Percentiles rank a stretch among this genome's conserved stretches.
Evolutionary conservation across 2,329 filamentous ascomycete genomes (phyloP).

Genomic region (Fusarium hainanense): DNA sequence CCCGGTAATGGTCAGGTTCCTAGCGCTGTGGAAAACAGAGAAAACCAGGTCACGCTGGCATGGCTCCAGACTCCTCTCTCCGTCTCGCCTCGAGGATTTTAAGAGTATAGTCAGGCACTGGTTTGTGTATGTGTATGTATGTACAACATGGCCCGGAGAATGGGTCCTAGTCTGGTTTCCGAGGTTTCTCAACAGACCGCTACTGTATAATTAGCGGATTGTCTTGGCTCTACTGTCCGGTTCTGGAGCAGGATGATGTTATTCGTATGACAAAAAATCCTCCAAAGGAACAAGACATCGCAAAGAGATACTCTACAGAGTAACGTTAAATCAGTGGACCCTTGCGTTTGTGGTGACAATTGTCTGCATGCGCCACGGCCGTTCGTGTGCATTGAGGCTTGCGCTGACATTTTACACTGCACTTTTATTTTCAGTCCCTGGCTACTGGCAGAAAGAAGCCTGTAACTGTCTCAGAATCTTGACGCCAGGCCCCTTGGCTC

Average conservation of each 20-base stretch:
- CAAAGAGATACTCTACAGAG: slow-evolving; percentile 12
- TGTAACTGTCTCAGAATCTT: slow-evolving; percentile 23
- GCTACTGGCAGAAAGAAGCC: not conserved
- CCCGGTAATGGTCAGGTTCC: slow-evolving; percentile 21
- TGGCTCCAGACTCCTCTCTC: slow-evolving; percentile 28
- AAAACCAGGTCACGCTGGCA: slow-evolving; percentile 31
- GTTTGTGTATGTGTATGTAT: slow-evolving; percentile 6
- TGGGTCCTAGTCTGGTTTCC: slow-evolving; percentile 22
- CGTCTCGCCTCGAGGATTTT: slow-evolving; percentile 12
- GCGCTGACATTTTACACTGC: slow-evolving; percentile 25
- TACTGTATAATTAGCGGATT: slow-evolving; percentile 10
- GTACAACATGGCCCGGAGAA: slow-evolving; percentile 23
- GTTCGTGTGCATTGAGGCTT: slow-evolving; percentile 24
- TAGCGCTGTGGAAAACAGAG: slow-evolving; percentile 29
- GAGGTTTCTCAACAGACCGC: slow-evolving; percentile 37
- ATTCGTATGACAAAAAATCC: slow-evolving; percentile 10
- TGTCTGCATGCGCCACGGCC: slow-evolving; percentile 32
- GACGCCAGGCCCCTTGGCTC: slow-evolving; percentile 25
- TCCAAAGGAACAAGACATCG: slow-evolving; percentile 7
- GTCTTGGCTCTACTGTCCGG: not conserved
- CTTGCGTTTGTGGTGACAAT: not conserved
- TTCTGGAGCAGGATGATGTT: not conserved
- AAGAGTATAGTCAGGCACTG: slow-evolving; percentile 6
- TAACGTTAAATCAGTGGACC: slow-evolving; percentile 8
- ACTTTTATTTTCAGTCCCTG: not conserved